Percentiles rank a stretch among this genome's conserved stretches.
These are phyloP conservation scores for Kurtzmaniella natalensis DNA, from an alignment of 1,139 yeast species.

Conservation along the genomic window DNA sequence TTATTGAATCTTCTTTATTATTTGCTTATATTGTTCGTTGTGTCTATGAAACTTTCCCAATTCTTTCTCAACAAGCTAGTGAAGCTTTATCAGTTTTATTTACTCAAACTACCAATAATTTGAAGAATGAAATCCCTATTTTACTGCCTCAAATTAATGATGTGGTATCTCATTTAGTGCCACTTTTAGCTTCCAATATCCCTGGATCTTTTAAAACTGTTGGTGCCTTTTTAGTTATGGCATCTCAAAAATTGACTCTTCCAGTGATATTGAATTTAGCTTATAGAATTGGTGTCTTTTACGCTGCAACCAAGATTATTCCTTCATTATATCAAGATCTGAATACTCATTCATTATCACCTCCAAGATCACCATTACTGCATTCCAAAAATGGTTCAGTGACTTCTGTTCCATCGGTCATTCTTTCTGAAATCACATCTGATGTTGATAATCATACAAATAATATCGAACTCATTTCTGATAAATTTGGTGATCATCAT, in stretches of 20 bases:
- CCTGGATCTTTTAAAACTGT: constrained; percentile 61
- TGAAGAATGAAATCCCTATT: constrained; percentile 36
- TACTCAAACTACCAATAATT: constrained; percentile 33
- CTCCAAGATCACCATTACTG: constrained; percentile 27
- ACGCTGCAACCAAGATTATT: constrained; percentile 89
- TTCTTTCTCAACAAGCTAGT: constrained; percentile 54
- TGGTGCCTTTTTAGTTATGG: constrained; percentile 63
- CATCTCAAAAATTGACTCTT: constrained; percentile 73
- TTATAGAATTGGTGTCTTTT: constrained; percentile 81
- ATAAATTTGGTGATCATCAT: neutral
- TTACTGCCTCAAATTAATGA: constrained; percentile 39
- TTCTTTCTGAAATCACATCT: constrained; percentile 7
- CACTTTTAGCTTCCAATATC: constrained; percentile 48
- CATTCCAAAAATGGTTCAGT: constrained; percentile 5
- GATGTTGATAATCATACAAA: constrained; percentile 4
- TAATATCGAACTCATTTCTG: neutral
- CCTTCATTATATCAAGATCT: constrained; percentile 61
- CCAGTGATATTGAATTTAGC: constrained; percentile 79
- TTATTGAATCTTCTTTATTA: constrained; percentile 79
- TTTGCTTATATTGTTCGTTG: constrained; percentile 91
- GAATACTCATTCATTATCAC: constrained; percentile 30
- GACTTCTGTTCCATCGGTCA: constrained; percentile 14
- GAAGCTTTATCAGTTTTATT: constrained; percentile 34
- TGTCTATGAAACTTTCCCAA: constrained; percentile 86
- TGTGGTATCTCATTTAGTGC: constrained; percentile 38